These are phyloP conservation scores for Neonothopanus nambi DNA, from an alignment of 1,284 basidiomycete species.

Conservation along the genomic window DNA sequence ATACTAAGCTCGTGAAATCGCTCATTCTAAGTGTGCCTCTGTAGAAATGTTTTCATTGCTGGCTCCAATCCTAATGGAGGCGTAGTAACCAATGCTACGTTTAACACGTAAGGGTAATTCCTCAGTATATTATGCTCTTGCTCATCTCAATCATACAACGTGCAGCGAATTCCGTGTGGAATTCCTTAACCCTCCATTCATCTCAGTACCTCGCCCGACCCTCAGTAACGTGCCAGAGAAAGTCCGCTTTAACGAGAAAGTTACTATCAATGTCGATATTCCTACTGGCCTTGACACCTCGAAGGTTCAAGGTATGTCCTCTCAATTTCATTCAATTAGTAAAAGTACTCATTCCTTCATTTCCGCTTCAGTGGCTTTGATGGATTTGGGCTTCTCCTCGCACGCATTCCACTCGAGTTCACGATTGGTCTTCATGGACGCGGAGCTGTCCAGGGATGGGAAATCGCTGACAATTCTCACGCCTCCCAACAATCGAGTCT, in stretches of 20 bases:
- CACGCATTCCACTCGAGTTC: slow-evolving; percentile 46
- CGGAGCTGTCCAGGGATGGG: slow-evolving; percentile 31
- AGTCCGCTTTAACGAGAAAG: slow-evolving; percentile 38
- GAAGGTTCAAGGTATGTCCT: slow-evolving; percentile 34
- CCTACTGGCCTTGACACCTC: slow-evolving; percentile 28
- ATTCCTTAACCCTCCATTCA: slow-evolving; percentile 48
- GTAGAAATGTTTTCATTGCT: slow-evolving; percentile 43
- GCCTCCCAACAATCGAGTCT: slow-evolving; percentile 45
- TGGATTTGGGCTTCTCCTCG: slow-evolving; percentile 50
- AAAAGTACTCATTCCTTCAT: no score
- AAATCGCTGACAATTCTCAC: slow-evolving; percentile 40
- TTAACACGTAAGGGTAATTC: slow-evolving; percentile 27
- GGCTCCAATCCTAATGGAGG: slow-evolving; percentile 49
- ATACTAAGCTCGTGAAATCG: background rate
- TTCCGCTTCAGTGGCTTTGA: slow-evolving; percentile 37
- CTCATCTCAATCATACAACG: background rate
- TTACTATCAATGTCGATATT: slow-evolving; percentile 34
- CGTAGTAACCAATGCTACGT: slow-evolving; percentile 30
- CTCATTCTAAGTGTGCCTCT: background rate
- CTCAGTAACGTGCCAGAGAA: slow-evolving; percentile 36
- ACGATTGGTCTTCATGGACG: slow-evolving; percentile 47
- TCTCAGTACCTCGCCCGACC: slow-evolving; percentile 35
- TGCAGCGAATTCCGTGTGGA: slow-evolving; percentile 48
- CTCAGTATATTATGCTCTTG: background rate
- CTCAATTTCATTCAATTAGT: no score